Conservation (phyloP, 306 rosid genomes). For the Inga leiocalycina region DNA sequence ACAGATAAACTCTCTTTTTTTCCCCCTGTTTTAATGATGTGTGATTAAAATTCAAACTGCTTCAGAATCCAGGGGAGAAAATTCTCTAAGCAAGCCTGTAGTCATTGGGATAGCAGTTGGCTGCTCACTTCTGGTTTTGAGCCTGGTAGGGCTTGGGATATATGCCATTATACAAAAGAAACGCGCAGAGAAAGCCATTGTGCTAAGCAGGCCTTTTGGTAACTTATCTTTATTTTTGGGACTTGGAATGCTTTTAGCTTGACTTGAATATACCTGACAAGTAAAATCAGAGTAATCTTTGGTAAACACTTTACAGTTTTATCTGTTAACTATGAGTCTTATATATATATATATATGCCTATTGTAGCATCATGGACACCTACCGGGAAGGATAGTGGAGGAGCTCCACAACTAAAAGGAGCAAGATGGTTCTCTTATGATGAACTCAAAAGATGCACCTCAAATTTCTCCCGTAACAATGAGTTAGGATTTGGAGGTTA, state of each 20-base stretch:
- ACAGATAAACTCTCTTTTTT: background rate
- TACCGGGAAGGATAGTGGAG: conserved; percentile 86
- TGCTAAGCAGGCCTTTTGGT: conserved; percentile 89
- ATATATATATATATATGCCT: background rate
- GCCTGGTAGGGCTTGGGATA: conserved; percentile 62
- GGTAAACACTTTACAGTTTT: background rate
- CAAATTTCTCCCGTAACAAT: conserved; percentile 66
- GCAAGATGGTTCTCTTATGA: conserved; percentile 97
- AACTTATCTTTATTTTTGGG: conserved; percentile 14
- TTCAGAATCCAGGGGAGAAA: conserved; percentile 49
- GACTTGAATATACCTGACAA: background rate
- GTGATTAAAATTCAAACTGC: conserved; percentile 39
- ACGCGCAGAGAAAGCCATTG: conserved; percentile 92
- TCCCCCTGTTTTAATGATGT: background rate
- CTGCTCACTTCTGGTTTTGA: conserved; percentile 59
- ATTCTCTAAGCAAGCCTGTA: conserved; percentile 51
- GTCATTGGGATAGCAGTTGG: conserved; percentile 63
- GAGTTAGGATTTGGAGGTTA: conserved; percentile 92
- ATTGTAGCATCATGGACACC: conserved; percentile 91
- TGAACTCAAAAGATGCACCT: conserved; percentile 81
- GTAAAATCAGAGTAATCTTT: background rate
- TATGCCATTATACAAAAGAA: conserved; percentile 88
- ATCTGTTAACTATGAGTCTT: background rate
- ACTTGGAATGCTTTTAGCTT: background rate
- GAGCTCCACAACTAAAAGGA: conserved; percentile 97